These are phyloP conservation scores for Camelina sativa DNA, from an alignment of 345 rosid species.

Conservation along the genomic window DNA sequence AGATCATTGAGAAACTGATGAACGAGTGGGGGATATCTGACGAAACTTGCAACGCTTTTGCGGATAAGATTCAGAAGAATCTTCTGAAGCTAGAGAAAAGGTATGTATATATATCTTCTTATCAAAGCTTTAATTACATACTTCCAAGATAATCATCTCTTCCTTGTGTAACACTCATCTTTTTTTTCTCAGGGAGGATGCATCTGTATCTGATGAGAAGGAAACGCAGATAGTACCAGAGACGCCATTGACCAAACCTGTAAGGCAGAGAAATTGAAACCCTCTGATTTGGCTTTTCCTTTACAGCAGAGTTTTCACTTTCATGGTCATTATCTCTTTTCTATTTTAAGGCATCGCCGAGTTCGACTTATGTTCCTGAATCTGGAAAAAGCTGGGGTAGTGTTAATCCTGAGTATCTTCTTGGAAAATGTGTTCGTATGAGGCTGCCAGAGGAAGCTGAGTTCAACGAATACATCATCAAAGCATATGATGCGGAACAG, in stretches of 20 bases:
- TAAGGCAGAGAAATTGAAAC: conserved; percentile 7
- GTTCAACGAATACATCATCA: background rate
- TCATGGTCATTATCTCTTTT: background rate
- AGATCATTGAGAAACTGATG: conserved; percentile 21
- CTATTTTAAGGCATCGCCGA: background rate
- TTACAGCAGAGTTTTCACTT: background rate
- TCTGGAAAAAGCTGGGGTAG: conserved; percentile 12
- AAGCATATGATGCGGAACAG: conserved; percentile 6
- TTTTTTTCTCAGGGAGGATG: conserved; percentile 4
- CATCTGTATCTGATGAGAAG: background rate
- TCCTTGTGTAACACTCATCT: background rate
- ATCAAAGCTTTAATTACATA: conserved; percentile 6
- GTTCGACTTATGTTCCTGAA: background rate
- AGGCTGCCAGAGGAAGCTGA: background rate
- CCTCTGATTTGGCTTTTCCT: background rate
- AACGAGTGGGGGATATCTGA: conserved; percentile 10
- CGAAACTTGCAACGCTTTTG: background rate
- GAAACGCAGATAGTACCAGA: background rate
- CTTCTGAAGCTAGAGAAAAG: background rate
- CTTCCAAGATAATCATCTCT: background rate
- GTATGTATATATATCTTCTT: background rate
- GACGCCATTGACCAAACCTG: background rate
- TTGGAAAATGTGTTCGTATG: background rate
- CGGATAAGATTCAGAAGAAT: background rate
- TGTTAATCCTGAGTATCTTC: conserved; percentile 9